Evolutionary conservation across 2,329 filamentous ascomycete genomes (phyloP).

Genomic region (Fusarium lateritium): DNA sequence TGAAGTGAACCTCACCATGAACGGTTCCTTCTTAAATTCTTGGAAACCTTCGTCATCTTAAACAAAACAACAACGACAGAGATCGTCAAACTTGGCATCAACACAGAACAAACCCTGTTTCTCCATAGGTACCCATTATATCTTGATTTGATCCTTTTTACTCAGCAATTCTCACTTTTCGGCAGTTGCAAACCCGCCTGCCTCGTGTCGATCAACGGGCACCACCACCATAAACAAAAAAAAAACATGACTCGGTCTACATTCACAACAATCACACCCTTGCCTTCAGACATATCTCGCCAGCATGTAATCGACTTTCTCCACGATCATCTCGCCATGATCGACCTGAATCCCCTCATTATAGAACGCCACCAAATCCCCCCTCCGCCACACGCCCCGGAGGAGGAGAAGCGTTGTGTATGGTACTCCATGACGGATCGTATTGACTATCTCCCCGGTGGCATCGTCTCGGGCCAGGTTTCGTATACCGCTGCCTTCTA

Average conservation of each 20-base stretch:
- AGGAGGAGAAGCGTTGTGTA: conserved; percentile 78
- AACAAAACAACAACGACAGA: conserved; percentile 19
- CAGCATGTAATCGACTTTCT: conserved; percentile 81
- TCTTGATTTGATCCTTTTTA: conserved; percentile 6
- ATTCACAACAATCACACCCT: conserved; percentile 84
- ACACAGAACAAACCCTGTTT: conserved; percentile 11
- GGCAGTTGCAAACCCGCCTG: conserved; percentile 1
- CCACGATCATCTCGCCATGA: conserved; percentile 85
- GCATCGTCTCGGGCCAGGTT: conserved; percentile 75
- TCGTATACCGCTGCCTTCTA: conserved; percentile 87
- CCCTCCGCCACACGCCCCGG: conserved; percentile 74
- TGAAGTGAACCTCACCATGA: conserved; percentile 1
- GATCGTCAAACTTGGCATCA: conserved; percentile 8
- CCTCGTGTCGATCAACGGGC: conserved; percentile 21
- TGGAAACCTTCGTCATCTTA: conserved; percentile 22
- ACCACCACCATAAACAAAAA: conserved; percentile 14
- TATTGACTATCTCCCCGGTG: conserved; percentile 81
- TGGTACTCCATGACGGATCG: conserved; percentile 89
- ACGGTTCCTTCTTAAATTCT: background rate
- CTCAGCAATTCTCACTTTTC: conserved; percentile 18
- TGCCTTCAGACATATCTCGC: conserved; percentile 78
- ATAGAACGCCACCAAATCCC: conserved; percentile 78
- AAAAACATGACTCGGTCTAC: conserved; percentile 61
- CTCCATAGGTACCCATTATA: background rate
- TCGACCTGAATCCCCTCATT: conserved; percentile 88